Evolutionary conservation across 2,329 filamentous ascomycete species (phyloP), one percentile per base, ranked within the genome.

Genomic region (Bipolaris victoriae): DNA sequence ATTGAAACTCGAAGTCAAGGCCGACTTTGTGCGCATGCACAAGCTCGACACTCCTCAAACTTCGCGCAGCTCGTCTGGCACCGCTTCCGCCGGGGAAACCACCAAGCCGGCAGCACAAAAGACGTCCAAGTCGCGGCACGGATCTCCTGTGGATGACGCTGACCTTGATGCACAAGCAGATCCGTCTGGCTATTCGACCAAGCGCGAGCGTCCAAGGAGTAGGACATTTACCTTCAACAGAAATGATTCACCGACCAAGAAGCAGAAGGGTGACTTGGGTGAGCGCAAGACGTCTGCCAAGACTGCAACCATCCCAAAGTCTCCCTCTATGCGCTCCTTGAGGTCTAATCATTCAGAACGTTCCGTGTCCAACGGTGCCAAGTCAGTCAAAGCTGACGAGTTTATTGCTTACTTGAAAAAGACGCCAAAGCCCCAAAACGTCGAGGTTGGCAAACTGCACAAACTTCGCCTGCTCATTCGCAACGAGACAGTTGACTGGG

Each of bases 401-500:
- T 97, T 96, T 77, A 92, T 98, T 36, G 83, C 86, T 20, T 97
- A 97, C 73, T 79, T 97, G 66, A 85, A 86, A 68, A 93, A 92
- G 76, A 88, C 90, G 1, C 89, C 88, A 65, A 90, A 91, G 77
- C 92, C 92, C 0, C 86, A 95, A 68, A 81, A 88, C 37, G 89
- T 97, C 9, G 94, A 98, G 75, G 91, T 98, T n/a, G 92, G 93
- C 43, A 94, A 95, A 74, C 80, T 99, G 35, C 95, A 98, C 79
- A 98, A 98, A 78, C 83, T 99, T 44, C 87, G 94, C 13, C 83
- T 97, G 18, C 79, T 98, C 50, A 83, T 99, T 51, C 88, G 95
- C 16, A 98, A 98, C 70, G 95, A 99, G 80, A 96, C 94, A 0
- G 92, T 99, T 5, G 86, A 90, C 11, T 99, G 95, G 95, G 96